phyloP scores from a whole-genome alignment of 2,329 filamentous ascomycete species.

The Cordyceps farinosa region DNA sequence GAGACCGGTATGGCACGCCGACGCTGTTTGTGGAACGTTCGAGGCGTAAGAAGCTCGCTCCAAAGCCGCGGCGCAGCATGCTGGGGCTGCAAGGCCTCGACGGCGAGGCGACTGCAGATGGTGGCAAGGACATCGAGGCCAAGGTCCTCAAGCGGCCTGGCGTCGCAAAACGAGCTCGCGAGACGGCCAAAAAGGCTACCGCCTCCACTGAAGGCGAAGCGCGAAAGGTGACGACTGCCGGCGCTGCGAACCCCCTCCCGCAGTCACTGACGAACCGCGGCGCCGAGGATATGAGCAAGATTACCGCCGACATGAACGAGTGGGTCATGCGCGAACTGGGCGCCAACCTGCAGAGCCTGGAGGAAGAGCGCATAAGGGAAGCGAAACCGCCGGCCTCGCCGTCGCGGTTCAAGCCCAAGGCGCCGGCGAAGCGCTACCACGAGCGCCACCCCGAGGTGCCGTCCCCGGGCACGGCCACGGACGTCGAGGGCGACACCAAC shows the following conservation, averaged over 20 bases:
- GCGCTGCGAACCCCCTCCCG: constrained; percentile 30
- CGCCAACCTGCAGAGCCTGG: constrained; percentile 46
- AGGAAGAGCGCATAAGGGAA: constrained; percentile 37
- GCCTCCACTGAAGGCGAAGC: neutral
- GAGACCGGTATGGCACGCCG: constrained; percentile 36
- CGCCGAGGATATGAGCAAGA: constrained; percentile 46
- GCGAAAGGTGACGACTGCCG: constrained; percentile 13
- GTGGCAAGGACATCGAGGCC: constrained; percentile 20
- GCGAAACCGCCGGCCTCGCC: constrained; percentile 11
- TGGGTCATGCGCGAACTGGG: constrained; percentile 59
- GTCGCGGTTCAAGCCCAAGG: constrained; percentile 50
- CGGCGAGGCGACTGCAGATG: constrained; percentile 8
- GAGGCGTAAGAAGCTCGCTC: constrained; percentile 33
- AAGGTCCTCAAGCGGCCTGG: constrained; percentile 35
- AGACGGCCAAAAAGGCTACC: constrained; percentile 18
- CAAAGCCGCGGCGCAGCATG: constrained; percentile 22
- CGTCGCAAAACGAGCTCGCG: constrained; percentile 26
- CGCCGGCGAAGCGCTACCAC: constrained; percentile 50
- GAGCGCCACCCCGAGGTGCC: constrained; percentile 50
- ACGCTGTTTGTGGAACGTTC: constrained; percentile 56
- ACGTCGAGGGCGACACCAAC: constrained; percentile 31
- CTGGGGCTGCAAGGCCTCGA: constrained; percentile 20
- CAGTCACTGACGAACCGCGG: constrained; percentile 30
- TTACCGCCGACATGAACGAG: constrained; percentile 53
- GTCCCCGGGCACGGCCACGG: constrained; percentile 14